These are phyloP conservation scores for Nicotiana tabacum DNA, from an alignment of 257 asterid species.

Conservation along the genomic window DNA sequence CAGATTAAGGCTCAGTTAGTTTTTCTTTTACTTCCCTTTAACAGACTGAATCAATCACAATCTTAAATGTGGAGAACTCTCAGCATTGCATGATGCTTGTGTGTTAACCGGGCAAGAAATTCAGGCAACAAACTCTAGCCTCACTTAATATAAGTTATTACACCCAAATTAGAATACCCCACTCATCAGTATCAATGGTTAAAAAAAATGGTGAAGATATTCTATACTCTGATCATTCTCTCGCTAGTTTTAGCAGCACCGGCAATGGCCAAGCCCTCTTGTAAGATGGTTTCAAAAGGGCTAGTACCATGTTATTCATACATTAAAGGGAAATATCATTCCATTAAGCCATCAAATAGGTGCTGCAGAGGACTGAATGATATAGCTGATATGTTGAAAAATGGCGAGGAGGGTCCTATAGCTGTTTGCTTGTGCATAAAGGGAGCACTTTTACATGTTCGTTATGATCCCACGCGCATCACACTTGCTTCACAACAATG, in stretches of 20 bases:
- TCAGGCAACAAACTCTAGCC: background rate
- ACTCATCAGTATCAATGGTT: background rate
- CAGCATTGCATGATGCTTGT: background rate
- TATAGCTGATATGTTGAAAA: background rate
- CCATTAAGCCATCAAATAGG: background rate
- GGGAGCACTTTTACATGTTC: background rate
- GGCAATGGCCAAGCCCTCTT: background rate
- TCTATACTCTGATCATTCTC: background rate
- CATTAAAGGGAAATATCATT: background rate
- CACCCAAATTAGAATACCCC: background rate
- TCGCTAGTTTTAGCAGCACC: background rate
- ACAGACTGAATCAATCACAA: background rate
- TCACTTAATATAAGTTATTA: background rate
- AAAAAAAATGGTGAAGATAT: background rate
- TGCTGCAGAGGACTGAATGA: background rate
- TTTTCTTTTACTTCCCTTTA: background rate
- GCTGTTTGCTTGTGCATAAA: conserved; percentile 25
- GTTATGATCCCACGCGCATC: conserved; percentile 12
- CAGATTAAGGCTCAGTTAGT: background rate
- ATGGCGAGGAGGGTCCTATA: conserved; percentile 1
- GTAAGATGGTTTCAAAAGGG: background rate
- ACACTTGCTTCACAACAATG: conserved; percentile 25
- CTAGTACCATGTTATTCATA: background rate
- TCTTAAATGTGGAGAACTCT: background rate
- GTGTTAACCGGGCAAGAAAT: background rate